Conservation (phyloP, 805 yeast species). For the Helenozyma baotianmanensis region DNA sequence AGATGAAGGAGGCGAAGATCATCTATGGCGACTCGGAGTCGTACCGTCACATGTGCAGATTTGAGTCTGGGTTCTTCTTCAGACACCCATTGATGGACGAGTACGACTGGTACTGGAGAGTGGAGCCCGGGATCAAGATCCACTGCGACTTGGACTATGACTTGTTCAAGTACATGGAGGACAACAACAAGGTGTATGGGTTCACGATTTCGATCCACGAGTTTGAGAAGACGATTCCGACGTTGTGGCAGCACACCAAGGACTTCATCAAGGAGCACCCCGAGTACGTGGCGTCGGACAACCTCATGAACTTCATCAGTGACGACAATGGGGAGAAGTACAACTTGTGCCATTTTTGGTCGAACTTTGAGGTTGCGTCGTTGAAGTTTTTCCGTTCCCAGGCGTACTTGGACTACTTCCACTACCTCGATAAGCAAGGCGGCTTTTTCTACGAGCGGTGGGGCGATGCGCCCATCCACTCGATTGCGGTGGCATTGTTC, state of each 20-base stretch:
- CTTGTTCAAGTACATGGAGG: conserved; percentile 21
- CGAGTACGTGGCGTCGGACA: conserved; percentile 15
- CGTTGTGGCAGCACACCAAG: conserved; percentile 19
- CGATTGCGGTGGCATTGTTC: conserved; percentile 65
- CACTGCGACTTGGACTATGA: conserved; percentile 24
- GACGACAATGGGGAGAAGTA: conserved; percentile 3
- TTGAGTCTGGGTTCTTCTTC: conserved; percentile 19
- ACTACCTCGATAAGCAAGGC: conserved; percentile 59
- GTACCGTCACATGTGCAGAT: conserved; percentile 20
- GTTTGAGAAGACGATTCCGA: conserved; percentile 17
- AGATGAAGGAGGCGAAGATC: conserved; percentile 22
- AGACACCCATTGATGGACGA: conserved; percentile 16
- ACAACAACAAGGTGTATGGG: conserved; percentile 19
- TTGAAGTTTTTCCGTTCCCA: conserved; percentile 61
- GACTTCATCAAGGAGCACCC: conserved; percentile 16
- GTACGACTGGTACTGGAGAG: conserved; percentile 25
- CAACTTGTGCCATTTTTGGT: conserved; percentile 41
- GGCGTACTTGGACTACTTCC: conserved; percentile 56
- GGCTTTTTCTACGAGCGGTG: conserved; percentile 86
- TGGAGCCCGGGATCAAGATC: conserved; percentile 20
- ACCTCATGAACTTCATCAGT: conserved; percentile 7
- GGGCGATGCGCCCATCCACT: conserved; percentile 94
- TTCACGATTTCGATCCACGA: conserved; percentile 22
- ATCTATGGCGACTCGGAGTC: conserved; percentile 24
- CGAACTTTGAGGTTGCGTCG: conserved; percentile 72